Percentiles rank a stretch among this genome's conserved stretches.
These are phyloP conservation scores for Phlebiopsis gigantea DNA, from an alignment of 768 basidiomycete genomes.

Conservation along the genomic window DNA sequence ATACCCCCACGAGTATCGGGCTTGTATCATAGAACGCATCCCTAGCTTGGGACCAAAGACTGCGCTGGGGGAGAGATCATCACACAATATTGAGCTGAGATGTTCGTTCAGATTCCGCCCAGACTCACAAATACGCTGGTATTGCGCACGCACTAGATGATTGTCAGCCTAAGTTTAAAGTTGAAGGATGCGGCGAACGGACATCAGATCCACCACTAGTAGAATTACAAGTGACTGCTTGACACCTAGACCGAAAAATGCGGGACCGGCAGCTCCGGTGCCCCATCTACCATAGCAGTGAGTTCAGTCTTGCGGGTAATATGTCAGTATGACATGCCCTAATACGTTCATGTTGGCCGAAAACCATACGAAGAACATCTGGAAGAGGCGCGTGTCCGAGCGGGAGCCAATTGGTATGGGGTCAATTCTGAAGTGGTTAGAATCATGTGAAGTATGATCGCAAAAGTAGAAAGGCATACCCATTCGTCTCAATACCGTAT, in stretches of 20 bases:
- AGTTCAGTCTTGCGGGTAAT: too few relatives aligned
- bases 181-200: too few relatives aligned
- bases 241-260: slow-evolving; percentile 42
- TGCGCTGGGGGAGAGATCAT: slow-evolving; percentile 29
- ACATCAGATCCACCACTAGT: slow-evolving; percentile 42
- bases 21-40: slow-evolving; percentile 51
- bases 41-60: slow-evolving; percentile 52
- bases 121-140: slow-evolving; percentile 35
- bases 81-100: too few relatives aligned
- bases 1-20: slow-evolving; percentile 49
- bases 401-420: slow-evolving; percentile 48
- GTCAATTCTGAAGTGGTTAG: too few relatives aligned
- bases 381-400: slow-evolving; percentile 52
- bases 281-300: slow-evolving; percentile 37
- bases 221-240: slow-evolving; percentile 37
- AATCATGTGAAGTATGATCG: too few relatives aligned
- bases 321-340: slow-evolving; percentile 38
- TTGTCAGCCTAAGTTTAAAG: too few relatives aligned
- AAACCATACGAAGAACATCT: slow-evolving; percentile 71
- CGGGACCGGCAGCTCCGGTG: slow-evolving; percentile 45
- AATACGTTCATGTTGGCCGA: slow-evolving; percentile 65
- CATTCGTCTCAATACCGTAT: slow-evolving; percentile 38
- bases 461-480: too few relatives aligned
- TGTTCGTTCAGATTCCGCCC: too few relatives aligned
- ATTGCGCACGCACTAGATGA: slow-evolving; percentile 29